These are phyloP conservation scores for Solanum bulbocastanum DNA, from an alignment of 257 asterid species.

Conservation along the genomic window DNA sequence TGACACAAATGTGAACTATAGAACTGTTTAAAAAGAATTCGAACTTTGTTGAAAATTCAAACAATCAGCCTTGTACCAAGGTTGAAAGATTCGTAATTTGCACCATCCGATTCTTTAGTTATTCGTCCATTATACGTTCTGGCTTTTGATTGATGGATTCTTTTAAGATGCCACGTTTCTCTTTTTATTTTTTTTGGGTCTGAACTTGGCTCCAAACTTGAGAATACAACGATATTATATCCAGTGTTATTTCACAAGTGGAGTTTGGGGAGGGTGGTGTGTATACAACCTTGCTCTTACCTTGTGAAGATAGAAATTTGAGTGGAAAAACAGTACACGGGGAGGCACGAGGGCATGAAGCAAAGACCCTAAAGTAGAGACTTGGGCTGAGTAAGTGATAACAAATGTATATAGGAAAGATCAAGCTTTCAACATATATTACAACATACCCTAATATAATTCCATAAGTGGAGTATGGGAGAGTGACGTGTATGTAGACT, in stretches of 20 bases:
- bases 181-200: neutral
- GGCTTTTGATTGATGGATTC: neutral
- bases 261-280: neutral
- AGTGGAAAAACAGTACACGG: neutral
- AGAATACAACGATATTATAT: neutral
- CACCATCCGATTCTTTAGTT: neutral
- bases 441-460: neutral
- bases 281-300: neutral
- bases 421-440: neutral
- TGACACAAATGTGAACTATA: neutral
- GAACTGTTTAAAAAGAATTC: neutral
- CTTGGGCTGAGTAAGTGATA: neutral
- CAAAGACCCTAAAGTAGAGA: neutral
- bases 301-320: neutral
- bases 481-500: neutral
- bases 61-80: neutral
- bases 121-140: neutral
- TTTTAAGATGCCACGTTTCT: neutral
- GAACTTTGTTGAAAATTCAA: neutral
- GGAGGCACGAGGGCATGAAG: neutral
- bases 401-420: neutral
- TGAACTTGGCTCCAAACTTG: neutral
- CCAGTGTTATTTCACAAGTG: neutral
- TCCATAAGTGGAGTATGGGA: neutral
- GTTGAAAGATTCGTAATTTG: neutral